phyloP scores from a whole-genome alignment of 495 filamentous ascomycete genomes.

The Extremus antarcticus region DNA sequence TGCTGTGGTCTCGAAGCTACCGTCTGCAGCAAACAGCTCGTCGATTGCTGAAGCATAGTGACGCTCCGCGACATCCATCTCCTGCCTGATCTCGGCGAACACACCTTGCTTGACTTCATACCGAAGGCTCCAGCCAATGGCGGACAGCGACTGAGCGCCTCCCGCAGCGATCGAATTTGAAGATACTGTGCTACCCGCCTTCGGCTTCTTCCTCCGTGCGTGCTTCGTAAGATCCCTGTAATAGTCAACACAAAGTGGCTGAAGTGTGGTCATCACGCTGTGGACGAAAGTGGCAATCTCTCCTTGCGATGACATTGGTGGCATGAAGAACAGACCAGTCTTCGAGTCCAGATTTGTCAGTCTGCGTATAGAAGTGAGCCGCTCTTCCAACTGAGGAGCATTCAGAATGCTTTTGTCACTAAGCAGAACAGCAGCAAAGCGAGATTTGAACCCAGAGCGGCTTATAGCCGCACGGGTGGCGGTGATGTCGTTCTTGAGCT shows the following conservation, averaged over 20 bases:
- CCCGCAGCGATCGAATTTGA: slow-evolving; percentile 42
- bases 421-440: slow-evolving; percentile 65
- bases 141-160: slow-evolving; percentile 46
- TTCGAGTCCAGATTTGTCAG: slow-evolving; percentile 71
- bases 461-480: slow-evolving; percentile 52
- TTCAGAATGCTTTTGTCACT: slow-evolving; percentile 54
- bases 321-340: slow-evolving; percentile 63
- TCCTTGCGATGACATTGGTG: slow-evolving; percentile 49
- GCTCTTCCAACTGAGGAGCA: slow-evolving; percentile 57
- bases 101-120: slow-evolving; percentile 89
- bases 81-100: slow-evolving; percentile 81
- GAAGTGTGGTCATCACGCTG: slow-evolving; percentile 47
- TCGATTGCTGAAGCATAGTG: slow-evolving; percentile 82
- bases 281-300: slow-evolving; percentile 54
- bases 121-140: slow-evolving; percentile 77
- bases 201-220: slow-evolving; percentile 66
- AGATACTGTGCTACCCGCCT: slow-evolving; percentile 68
- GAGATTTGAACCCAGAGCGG: slow-evolving; percentile 60
- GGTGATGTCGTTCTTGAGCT: slow-evolving; percentile 81
- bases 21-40: slow-evolving; percentile 61
- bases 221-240: slow-evolving; percentile 88
- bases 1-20: slow-evolving; percentile 69
- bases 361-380: slow-evolving; percentile 61
- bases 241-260: slow-evolving; percentile 62
- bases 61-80: slow-evolving; percentile 72